Evolutionary conservation across 116 monocot species (phyloP).

Genomic region (Papilionanthe hybrid): DNA sequence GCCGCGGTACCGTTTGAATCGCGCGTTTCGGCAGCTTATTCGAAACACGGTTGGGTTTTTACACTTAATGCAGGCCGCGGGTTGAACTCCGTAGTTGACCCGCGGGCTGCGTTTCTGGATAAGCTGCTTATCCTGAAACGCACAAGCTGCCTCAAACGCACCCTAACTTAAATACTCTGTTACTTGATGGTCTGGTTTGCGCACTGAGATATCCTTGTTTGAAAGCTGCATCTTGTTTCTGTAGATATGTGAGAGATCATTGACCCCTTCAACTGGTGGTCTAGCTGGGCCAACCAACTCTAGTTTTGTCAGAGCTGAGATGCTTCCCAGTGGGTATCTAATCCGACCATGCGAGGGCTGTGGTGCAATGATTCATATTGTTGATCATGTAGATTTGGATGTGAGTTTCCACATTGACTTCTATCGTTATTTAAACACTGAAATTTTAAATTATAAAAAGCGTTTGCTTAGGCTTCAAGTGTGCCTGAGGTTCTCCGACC

Average conservation of each 20-base stretch:
- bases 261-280: slow-evolving; percentile 59
- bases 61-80: too few species aligned
- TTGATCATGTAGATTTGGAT: slow-evolving; percentile 93
- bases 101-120: too few species aligned
- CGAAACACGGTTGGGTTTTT: not conserved
- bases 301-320: slow-evolving; percentile 83
- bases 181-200: not conserved
- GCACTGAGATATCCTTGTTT: not conserved
- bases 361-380: slow-evolving; percentile 97
- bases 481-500: slow-evolving; percentile 91
- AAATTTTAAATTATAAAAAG: not conserved
- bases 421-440: not conserved
- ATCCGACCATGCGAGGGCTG: slow-evolving; percentile 91
- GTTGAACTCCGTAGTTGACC: too few species aligned
- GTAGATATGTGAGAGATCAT: slow-evolving; percentile 87
- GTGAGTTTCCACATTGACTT: slow-evolving; percentile 34
- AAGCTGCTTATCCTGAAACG: too few species aligned
- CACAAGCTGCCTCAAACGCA: too few species aligned
- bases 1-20: not conserved
- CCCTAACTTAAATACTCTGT: not conserved
- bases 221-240: not conserved
- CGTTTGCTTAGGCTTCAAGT: slow-evolving; percentile 61
- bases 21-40: not conserved
- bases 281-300: slow-evolving; percentile 63
- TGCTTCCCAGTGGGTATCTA: slow-evolving; percentile 90